A percentile compares a stretch with the other conserved stretches of the same genome.
Conservation (phyloP, 2,329 filamentous ascomycete genomes). For the Coniochaeta pulveracea region DNA sequence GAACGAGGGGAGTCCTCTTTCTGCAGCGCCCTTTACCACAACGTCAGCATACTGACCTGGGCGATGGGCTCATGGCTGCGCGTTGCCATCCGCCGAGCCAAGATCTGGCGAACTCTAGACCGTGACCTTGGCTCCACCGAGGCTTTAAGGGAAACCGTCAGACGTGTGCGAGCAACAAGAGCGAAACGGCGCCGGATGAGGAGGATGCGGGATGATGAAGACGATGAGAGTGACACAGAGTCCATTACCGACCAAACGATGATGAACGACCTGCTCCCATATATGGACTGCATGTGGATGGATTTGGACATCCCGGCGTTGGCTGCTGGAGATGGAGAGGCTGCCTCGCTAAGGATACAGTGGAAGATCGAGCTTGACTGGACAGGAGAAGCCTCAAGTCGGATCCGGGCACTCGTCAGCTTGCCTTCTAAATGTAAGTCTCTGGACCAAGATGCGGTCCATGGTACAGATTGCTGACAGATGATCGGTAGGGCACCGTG, state of each 20-base stretch:
- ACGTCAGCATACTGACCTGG: slow-evolving; percentile 52
- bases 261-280: slow-evolving; percentile 36
- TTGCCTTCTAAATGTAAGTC: slow-evolving; percentile 54
- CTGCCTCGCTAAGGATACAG: slow-evolving; percentile 30
- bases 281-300: slow-evolving; percentile 39
- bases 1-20: slow-evolving; percentile 13
- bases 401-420: slow-evolving; percentile 40
- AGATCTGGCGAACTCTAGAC: slow-evolving; percentile 49
- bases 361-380: slow-evolving; percentile 61
- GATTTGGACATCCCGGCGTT: slow-evolving; percentile 36
- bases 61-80: slow-evolving; percentile 59
- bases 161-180: slow-evolving; percentile 14
- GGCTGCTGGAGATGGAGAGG: slow-evolving; percentile 9
- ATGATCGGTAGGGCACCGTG: slow-evolving; percentile 39
- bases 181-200: slow-evolving; percentile 6
- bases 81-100: slow-evolving; percentile 45
- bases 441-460: neutral
- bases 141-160: slow-evolving; percentile 17
- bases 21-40: slow-evolving; percentile 35
- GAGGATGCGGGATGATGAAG: slow-evolving; percentile 14
- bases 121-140: slow-evolving; percentile 29
- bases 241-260: slow-evolving; percentile 6
- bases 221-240: slow-evolving; percentile 9
- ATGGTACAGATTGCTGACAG: slow-evolving; percentile 6
- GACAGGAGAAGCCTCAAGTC: slow-evolving; percentile 58